phyloP scores from a whole-genome alignment of 208 protist species.

The Leishmania major region DNA sequence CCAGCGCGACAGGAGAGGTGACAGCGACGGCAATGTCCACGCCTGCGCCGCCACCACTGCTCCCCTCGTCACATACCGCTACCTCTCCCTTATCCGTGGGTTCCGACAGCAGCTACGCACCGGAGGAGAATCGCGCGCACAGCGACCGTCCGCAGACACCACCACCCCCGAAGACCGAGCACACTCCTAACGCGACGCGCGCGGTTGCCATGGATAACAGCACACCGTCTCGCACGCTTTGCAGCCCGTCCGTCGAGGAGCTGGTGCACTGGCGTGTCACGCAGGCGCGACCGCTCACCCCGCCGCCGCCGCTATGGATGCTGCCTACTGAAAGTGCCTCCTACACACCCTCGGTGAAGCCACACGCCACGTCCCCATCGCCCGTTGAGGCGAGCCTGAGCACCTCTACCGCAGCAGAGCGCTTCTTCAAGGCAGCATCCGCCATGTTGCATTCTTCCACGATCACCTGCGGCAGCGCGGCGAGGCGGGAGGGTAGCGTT shows the following conservation, averaged over 20 bases:
- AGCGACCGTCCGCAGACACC: not conserved
- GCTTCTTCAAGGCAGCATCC: constrained; percentile 22
- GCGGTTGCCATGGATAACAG: not conserved
- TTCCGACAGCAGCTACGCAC: no score
- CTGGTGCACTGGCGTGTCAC: not conserved
- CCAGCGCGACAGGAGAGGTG: not conserved
- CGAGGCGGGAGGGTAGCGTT: not conserved
- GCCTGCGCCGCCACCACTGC: not conserved
- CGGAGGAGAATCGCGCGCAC: not conserved
- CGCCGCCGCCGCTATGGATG: not conserved
- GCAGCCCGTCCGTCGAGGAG: constrained; percentile 13
- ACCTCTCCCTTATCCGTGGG: not conserved
- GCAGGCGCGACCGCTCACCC: not conserved
- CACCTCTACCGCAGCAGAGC: constrained; percentile 10
- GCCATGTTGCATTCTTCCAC: constrained; percentile 16
- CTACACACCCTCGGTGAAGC: not conserved
- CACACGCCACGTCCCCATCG: not conserved
- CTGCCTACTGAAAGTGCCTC: not conserved
- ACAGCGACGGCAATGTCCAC: not conserved
- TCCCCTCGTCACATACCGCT: not conserved
- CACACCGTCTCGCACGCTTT: constrained; percentile 9
- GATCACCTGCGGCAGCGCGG: not conserved
- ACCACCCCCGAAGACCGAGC: not conserved
- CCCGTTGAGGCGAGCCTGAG: not conserved
- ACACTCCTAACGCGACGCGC: not conserved